A percentile compares a stretch with the other conserved stretches of the same genome.
phyloP scores from a whole-genome alignment of 1,284 basidiomycete genomes.

The Ustilago shanxiensis region DNA sequence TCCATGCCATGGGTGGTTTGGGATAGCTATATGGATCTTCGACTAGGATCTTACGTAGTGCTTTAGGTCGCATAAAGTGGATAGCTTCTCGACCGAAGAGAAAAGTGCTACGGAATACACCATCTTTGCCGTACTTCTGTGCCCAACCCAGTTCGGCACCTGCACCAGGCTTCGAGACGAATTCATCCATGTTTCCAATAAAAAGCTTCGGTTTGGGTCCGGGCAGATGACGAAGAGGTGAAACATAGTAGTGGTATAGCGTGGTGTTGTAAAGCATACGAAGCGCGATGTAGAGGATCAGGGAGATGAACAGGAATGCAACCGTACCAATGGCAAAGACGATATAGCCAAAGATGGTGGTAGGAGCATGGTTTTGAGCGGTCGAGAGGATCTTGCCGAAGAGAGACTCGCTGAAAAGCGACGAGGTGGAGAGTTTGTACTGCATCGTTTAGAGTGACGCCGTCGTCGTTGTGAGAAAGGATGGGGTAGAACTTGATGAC shows the following conservation, averaged over 20 bases:
- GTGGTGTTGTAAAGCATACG: constrained; percentile 42
- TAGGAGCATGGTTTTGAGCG: constrained; percentile 20
- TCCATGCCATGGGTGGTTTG: constrained; percentile 46
- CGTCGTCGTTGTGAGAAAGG: not conserved
- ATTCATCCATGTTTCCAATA: constrained; percentile 48
- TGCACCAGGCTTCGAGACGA: constrained; percentile 35
- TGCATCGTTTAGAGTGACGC: constrained; percentile 12
- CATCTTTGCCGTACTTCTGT: constrained; percentile 33
- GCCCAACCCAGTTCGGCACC: constrained; percentile 40
- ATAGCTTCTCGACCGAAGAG: constrained; percentile 48
- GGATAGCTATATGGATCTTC: constrained; percentile 53
- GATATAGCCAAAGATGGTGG: constrained; percentile 16
- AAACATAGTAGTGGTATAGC: constrained; percentile 43
- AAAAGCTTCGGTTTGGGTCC: constrained; percentile 43
- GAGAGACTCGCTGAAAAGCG: constrained; percentile 27
- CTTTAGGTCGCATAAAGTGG: constrained; percentile 41
- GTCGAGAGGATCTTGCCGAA: constrained; percentile 20
- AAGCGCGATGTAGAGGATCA: constrained; percentile 14
- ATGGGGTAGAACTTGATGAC: not conserved
- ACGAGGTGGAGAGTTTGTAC: constrained; percentile 24
- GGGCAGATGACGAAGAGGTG: constrained; percentile 46
- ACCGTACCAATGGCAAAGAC: constrained; percentile 4
- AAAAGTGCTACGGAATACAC: constrained; percentile 40
- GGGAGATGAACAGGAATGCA: not conserved
- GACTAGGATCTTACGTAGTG: constrained; percentile 51